Percentiles rank a stretch among this genome's conserved stretches.
phyloP scores from a whole-genome alignment of 2,329 filamentous ascomycete genomes.

The Intubia oerlemansii region DNA sequence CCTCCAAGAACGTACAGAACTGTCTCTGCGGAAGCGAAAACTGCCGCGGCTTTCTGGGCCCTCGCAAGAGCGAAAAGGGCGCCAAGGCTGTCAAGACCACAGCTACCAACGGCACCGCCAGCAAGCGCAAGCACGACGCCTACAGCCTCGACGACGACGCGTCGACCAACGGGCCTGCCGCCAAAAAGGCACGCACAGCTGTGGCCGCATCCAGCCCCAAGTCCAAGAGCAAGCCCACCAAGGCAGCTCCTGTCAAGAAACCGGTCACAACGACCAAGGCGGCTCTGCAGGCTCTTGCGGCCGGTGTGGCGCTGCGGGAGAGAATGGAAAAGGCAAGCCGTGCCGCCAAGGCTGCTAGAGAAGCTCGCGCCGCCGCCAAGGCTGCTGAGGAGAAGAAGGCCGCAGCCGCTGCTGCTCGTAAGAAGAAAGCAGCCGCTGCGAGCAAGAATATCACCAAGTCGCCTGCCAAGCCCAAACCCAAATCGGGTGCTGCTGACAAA shows the following conservation, averaged over 20 bases:
- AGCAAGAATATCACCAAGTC: too few relatives aligned
- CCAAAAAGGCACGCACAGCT: slow-evolving; percentile 5
- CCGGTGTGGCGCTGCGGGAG: slow-evolving; percentile 2
- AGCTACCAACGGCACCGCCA: slow-evolving; percentile 1
- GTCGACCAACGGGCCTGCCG: background rate
- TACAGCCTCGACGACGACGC: slow-evolving; percentile 4
- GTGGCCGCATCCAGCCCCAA: slow-evolving; percentile 2
- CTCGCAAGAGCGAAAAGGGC: too few relatives aligned
- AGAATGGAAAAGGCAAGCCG: slow-evolving; percentile 3
- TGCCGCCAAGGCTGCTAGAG: too few relatives aligned
- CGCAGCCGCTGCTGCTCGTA: too few relatives aligned
- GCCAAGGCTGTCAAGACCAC: too few relatives aligned
- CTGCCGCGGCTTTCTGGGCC: slow-evolving; percentile 42
- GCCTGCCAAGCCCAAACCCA: too few relatives aligned
- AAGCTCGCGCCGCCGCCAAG: too few relatives aligned
- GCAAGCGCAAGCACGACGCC: slow-evolving; percentile 5
- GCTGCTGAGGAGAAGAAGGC: too few relatives aligned
- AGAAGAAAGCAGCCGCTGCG: too few relatives aligned
- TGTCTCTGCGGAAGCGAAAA: slow-evolving; percentile 42
- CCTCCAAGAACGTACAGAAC: slow-evolving; percentile 44
- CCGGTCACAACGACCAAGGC: slow-evolving; percentile 6
- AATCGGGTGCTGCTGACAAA: too few relatives aligned
- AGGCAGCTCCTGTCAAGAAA: background rate
- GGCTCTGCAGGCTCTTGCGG: slow-evolving; percentile 3
- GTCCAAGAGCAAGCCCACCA: background rate